phyloP scores from a whole-genome alignment of 176 grass and related monocot genomes.

The Secale cereale region DNA sequence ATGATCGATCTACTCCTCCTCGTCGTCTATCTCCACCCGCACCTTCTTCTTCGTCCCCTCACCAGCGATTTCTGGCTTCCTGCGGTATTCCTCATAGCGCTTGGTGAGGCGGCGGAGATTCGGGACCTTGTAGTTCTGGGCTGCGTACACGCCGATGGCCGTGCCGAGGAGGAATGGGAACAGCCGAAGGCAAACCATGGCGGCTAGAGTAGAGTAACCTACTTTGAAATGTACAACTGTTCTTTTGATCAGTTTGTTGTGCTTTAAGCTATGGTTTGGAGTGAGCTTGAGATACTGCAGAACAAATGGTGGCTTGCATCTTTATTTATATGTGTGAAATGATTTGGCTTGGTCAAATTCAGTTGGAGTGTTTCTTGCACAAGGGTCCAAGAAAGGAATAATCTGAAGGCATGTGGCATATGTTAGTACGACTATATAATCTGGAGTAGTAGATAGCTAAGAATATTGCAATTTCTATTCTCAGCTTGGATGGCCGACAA shows the following conservation, averaged over 20 bases:
- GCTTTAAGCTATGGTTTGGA: neutral
- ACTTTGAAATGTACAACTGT: neutral
- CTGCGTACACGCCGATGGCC: slow-evolving; percentile 44
- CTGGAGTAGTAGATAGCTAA: neutral
- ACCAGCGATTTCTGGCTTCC: neutral
- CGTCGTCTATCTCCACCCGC: slow-evolving; percentile 1
- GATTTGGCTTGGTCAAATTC: neutral
- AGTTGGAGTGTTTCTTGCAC: neutral
- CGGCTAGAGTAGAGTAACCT: neutral
- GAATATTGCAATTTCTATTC: neutral
- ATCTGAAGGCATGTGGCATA: neutral
- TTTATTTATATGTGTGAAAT: neutral
- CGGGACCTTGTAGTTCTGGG: slow-evolving; percentile 73
- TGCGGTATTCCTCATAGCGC: slow-evolving; percentile 63
- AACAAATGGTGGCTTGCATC: neutral
- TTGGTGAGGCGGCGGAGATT: slow-evolving; percentile 38
- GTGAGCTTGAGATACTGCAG: neutral
- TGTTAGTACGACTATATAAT: neutral
- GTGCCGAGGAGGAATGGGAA: slow-evolving; percentile 57
- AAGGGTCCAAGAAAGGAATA: neutral
- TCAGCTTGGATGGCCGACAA: neutral
- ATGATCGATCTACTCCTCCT: neutral
- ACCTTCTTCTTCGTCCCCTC: slow-evolving; percentile 2
- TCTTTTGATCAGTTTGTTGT: neutral
- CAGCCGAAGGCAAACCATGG: slow-evolving; percentile 41